These are phyloP conservation scores for Manihot esculenta DNA, from an alignment of 441 rosid species.

Conservation along the genomic window DNA sequence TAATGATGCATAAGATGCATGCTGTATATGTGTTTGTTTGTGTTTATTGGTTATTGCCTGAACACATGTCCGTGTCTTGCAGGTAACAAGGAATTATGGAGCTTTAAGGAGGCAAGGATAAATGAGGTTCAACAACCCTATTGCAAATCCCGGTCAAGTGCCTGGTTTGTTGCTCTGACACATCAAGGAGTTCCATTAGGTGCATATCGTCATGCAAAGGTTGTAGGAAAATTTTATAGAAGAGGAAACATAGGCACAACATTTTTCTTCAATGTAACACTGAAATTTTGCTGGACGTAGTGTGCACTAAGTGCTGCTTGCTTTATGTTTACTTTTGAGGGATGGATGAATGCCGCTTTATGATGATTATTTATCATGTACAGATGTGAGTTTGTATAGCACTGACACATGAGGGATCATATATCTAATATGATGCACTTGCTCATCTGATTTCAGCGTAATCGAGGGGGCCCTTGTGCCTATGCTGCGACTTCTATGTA, in stretches of 20 bases:
- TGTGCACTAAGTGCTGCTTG: neutral
- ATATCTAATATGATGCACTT: neutral
- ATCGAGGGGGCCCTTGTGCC: neutral
- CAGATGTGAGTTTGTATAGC: neutral
- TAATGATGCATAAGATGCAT: neutral
- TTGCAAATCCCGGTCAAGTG: neutral
- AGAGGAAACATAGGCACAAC: neutral
- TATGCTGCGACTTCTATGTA: neutral
- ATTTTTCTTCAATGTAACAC: neutral
- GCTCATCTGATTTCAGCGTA: neutral
- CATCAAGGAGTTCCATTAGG: neutral
- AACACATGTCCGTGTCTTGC: slow-evolving; percentile 13
- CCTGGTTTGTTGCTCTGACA: neutral
- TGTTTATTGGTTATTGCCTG: neutral
- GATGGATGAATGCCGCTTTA: neutral
- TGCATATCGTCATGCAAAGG: neutral
- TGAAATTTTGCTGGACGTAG: slow-evolving; percentile 1
- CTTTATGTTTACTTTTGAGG: neutral
- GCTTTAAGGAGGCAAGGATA: slow-evolving; percentile 70
- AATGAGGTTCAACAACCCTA: neutral
- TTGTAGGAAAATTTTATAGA: neutral
- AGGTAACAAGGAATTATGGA: slow-evolving; percentile 90
- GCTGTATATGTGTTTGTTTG: neutral
- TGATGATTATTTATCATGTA: neutral
- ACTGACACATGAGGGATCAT: neutral